Base-by-base conservation (phyloP, 805 yeast genomes). In the Maudiozyma barnettii region DNA sequence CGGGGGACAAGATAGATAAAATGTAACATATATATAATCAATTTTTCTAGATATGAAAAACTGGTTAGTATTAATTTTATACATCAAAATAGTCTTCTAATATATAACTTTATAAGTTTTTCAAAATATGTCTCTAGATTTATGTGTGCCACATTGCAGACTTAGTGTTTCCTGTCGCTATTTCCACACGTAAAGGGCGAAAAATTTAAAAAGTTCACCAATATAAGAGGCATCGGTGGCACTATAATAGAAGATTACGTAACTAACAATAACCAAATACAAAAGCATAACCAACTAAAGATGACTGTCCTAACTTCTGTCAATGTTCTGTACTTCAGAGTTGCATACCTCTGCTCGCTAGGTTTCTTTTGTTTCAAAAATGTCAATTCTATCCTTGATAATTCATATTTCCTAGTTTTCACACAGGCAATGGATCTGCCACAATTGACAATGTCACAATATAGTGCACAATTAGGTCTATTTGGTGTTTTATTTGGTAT, bases 391-490 rank as follows among this genome's bases (percentile, higher is more conserved):
- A 51, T 81, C 19, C 54, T 74, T 19, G 69, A 69, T 14, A 66
- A 76, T 42, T 72, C 77, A 22, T 71, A 77, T 44, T 64, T 74
- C 12, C 45, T 77, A n/a, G 68, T 79, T 10, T 61, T 81, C 41
- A 79, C 82, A 0, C 75, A 75, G 54, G 81, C 87, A 6, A 76
- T 81, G 84, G 62, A 72, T 45, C 63, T 79, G 46, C 73, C 71
- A 26, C 60, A 66, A 36, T 51, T 62, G 20, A 50, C 47, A 10
- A 36, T 63, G 44, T 50, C 64, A 13, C 53, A 54, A 23, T 46
- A 64, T 22, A 74, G 75, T 56, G 76, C 77, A 10, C 67, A 75
- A 42, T 55, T 71, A 37, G 85, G 86, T 1, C 44, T 75, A 0
- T 55, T 79, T 36, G 72, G 79, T 1, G 47, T 78, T 3, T 54